Percentiles rank a stretch among this genome's conserved stretches.
Evolutionary conservation across 2,329 filamentous ascomycete genomes (phyloP).

Genomic region (Thielaviopsis populi): DNA sequence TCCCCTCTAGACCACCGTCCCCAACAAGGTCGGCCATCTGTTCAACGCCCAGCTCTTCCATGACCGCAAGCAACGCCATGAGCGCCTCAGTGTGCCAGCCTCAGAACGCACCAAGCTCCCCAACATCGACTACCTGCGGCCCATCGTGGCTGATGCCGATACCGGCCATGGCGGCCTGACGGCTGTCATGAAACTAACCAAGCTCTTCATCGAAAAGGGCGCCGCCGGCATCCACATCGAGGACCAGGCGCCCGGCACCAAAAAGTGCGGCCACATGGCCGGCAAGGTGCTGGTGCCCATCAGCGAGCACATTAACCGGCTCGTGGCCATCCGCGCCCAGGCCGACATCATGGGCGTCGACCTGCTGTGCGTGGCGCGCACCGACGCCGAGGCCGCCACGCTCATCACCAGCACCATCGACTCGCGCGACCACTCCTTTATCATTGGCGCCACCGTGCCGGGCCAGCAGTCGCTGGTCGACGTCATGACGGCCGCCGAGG

Average conservation of each 20-base stretch:
- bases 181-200: conserved; percentile 99
- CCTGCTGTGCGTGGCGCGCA: conserved; percentile 80
- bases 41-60: conserved; percentile 99
- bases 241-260: conserved; percentile 93
- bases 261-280: conserved; percentile 99
- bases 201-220: conserved; percentile 91
- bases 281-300: conserved; percentile 96
- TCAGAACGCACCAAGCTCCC: conserved; percentile 55
- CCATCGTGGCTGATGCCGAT: conserved; percentile 92
- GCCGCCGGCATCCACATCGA: conserved; percentile 97
- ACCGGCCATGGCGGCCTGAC: conserved; percentile 94
- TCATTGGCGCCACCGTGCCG: conserved; percentile 78
- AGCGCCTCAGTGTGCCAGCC: conserved; percentile 66
- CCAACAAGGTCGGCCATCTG: conserved; percentile 93
- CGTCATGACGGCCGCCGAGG: conserved; percentile 77
- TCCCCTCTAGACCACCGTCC: conserved; percentile 65
- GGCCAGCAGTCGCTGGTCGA: conserved; percentile 72
- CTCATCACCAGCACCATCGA: conserved; percentile 96
- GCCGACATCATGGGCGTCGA: conserved; percentile 95
- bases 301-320: conserved; percentile 92
- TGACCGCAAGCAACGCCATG: conserved; percentile 95
- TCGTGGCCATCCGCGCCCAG: conserved; percentile 92
- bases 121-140: conserved; percentile 85
- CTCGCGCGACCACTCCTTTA: conserved; percentile 85
- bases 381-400: conserved; percentile 93